Evolutionary conservation across 768 basidiomycete genomes (phyloP), one percentile per base, ranked within the genome.

Genomic region (Chalciporus sphaerocephalus): DNA sequence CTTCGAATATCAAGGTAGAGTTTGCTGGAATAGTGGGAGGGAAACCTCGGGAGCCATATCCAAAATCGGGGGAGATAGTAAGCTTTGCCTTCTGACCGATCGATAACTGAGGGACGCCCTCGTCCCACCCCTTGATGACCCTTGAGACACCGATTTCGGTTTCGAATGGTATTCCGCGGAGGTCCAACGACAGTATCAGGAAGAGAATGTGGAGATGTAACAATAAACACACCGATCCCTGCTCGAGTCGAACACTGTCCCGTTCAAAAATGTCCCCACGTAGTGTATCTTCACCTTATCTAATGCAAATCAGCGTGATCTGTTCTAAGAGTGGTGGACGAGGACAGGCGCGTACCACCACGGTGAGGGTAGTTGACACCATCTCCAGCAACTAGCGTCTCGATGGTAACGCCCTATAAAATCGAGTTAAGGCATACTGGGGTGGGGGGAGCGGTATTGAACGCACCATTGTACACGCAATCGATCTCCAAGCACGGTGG

Each of bases 51-150:
- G 66, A 17, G 12, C 88, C 89, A 52, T 91, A 90, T 38, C 73
- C 92, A 61, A 71, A 91, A 66, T 94, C 91, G n/a, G 91, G 72
- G 12, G 84, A 74, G 36, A 79, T 79, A 5, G 64, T 83, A 22
- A 92, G 62, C 16, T 60, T 54, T 12, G 87, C 91, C 64, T 86
- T 92, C 65, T 86, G 58, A 53, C 88, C 88, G 24, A 88, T 27
- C 10, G 87, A 88, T 51, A 93, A 69, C 69, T 89, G 73, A 5
- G 75, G 80, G 13, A 94, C 88, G 40, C 92, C 91, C 64, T 92
- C 87, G 58, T 92, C 91, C 92, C 90, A 93, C 23, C 91, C 88
- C 59, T 74, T 85, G 69, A 94, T 92, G 38, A 94, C 91, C 59
- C 83, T 81, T 7, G 87, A 86, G 16, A 80, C 70, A 36, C 91